phyloP scores from a whole-genome alignment of 441 rosid species.

The Corymbia citriodora region DNA sequence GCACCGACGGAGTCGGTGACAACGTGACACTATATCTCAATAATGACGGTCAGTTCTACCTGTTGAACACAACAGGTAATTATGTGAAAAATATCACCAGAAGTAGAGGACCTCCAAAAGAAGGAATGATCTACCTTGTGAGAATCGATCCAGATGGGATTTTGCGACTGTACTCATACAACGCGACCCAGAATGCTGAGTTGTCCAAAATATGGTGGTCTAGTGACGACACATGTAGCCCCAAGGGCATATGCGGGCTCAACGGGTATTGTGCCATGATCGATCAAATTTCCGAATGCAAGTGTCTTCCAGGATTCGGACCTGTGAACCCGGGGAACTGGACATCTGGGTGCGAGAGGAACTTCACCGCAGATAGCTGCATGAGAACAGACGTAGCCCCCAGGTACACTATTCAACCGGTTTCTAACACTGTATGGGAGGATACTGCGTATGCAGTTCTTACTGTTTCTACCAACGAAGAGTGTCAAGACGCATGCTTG shows the following conservation, averaged over 20 bases:
- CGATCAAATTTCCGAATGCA: neutral
- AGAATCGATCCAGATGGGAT: conserved; percentile 20
- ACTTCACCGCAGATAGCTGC: conserved; percentile 8
- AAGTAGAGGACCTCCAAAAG: neutral
- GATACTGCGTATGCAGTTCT: conserved; percentile 1
- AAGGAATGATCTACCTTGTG: neutral
- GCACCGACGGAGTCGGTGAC: neutral
- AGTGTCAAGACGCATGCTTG: conserved; percentile 12
- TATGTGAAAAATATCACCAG: neutral
- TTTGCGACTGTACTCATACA: conserved; percentile 20
- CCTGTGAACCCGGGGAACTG: neutral
- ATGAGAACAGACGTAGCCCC: neutral
- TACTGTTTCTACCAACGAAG: neutral
- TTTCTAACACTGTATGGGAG: conserved; percentile 7
- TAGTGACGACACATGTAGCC: neutral
- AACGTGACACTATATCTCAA: conserved; percentile 14
- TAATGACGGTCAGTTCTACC: conserved; percentile 14
- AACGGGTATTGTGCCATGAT: conserved; percentile 17
- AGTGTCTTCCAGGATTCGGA: conserved; percentile 15
- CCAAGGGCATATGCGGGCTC: conserved; percentile 17
- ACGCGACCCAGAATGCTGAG: neutral
- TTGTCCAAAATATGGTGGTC: conserved; percentile 1
- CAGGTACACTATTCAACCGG: neutral
- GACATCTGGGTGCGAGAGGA: conserved; percentile 19
- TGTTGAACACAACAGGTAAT: conserved; percentile 12